Conservation (phyloP, 1,139 yeast genomes). For the Taphrina sp. region DNA sequence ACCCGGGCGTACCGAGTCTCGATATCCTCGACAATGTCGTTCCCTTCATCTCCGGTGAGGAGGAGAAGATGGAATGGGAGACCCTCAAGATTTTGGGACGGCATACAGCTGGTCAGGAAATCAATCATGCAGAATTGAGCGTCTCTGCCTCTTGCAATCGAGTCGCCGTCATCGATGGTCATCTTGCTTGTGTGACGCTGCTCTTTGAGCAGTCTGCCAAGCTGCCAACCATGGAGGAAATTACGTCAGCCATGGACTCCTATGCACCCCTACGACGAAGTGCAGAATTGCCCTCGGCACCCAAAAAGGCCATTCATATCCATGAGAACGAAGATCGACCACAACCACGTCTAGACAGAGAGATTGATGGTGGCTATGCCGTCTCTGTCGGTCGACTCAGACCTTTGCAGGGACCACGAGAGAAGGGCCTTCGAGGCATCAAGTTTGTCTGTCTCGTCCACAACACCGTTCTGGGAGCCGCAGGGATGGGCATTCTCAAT, state of each 20-base stretch:
- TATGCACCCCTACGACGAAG: conserved; percentile 81
- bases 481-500: conserved; percentile 97
- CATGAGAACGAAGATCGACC: conserved; percentile 92
- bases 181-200: conserved; percentile 89
- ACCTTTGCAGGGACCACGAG: conserved; percentile 50
- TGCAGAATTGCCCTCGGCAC: conserved; percentile 86
- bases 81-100: conserved; percentile 87
- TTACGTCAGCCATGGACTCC: conserved; percentile 65
- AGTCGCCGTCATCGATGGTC: conserved; percentile 97
- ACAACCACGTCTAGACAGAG: conserved; percentile 96
- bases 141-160: conserved; percentile 97
- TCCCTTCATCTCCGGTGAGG: conserved; percentile 95
- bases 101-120: conserved; percentile 50
- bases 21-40: conserved; percentile 91
- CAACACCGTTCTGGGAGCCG: conserved; percentile 97
- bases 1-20: conserved; percentile 96
- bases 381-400: conserved; percentile 94
- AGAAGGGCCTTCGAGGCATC: conserved; percentile 70
- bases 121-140: conserved; percentile 58
- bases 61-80: conserved; percentile 98
- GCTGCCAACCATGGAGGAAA: conserved; percentile 53
- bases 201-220: conserved; percentile 78
- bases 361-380: conserved; percentile 90
- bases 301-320: conserved; percentile 85
- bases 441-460: conserved; percentile 96